Percentiles rank a stretch among this genome's conserved stretches.
Conservation (phyloP, 345 rosid genomes). For the Aquilaria yunnanensis region DNA sequence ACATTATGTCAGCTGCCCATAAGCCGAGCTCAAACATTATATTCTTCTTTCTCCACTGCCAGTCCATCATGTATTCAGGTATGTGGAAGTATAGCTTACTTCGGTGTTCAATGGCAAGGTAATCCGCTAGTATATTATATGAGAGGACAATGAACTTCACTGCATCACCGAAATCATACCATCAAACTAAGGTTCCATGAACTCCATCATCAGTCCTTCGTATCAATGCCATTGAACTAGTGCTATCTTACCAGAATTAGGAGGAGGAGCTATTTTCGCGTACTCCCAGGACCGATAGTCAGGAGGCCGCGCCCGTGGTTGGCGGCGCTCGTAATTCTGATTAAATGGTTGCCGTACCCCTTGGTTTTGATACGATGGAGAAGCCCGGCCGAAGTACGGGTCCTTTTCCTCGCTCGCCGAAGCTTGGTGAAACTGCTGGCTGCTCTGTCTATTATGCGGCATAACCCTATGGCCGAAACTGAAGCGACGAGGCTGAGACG, state of each 20-base stretch:
- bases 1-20: conserved; percentile 95
- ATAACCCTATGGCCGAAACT: conserved; percentile 16
- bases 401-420: conserved; percentile 26
- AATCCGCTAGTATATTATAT: conserved; percentile 89
- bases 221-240: neutral
- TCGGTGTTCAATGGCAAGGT: conserved; percentile 75
- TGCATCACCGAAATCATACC: conserved; percentile 25
- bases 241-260: conserved; percentile 41
- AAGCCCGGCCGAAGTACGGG: conserved; percentile 27
- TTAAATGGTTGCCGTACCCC: conserved; percentile 24
- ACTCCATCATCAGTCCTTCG: neutral
- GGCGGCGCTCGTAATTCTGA: conserved; percentile 38
- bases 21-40: conserved; percentile 77
- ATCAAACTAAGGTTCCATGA: conserved; percentile 7
- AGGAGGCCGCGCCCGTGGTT: conserved; percentile 33
- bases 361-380: conserved; percentile 27
- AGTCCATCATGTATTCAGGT: conserved; percentile 63
- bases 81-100: conserved; percentile 75
- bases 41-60: conserved; percentile 77
- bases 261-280: conserved; percentile 45
- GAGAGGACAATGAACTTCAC: conserved; percentile 73
- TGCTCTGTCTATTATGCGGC: conserved; percentile 13
- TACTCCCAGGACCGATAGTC: conserved; percentile 78
- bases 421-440: conserved; percentile 25
- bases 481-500: conserved; percentile 18